Evolutionary conservation across 2,329 filamentous ascomycete species (phyloP).

Genomic region (Macrophomina tecta): DNA sequence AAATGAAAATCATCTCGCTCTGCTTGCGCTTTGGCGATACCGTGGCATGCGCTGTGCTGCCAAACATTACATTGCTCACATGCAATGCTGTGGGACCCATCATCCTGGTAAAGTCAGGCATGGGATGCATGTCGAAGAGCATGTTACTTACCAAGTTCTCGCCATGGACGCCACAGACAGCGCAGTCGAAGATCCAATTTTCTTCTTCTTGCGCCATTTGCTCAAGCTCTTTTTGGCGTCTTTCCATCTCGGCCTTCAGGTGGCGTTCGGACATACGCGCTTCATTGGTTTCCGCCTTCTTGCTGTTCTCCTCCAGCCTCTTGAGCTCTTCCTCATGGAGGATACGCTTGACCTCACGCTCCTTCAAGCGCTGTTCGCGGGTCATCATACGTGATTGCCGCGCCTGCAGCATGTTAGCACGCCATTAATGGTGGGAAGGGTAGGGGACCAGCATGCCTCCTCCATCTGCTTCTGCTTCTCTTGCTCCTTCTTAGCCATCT

Average conservation of each 20-base stretch:
- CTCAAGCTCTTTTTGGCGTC: slow-evolving; percentile 75
- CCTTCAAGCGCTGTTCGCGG: slow-evolving; percentile 82
- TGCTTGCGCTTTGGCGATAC: slow-evolving; percentile 77
- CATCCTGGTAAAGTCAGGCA: slow-evolving; percentile 63
- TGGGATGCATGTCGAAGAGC: slow-evolving; percentile 1
- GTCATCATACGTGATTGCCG: slow-evolving; percentile 81
- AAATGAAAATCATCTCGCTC: slow-evolving; percentile 89
- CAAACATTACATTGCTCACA: slow-evolving; percentile 95
- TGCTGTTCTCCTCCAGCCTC: slow-evolving; percentile 77
- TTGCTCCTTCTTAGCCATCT: slow-evolving; percentile 64
- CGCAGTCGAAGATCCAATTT: slow-evolving; percentile 93
- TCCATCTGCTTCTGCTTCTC: slow-evolving; percentile 69
- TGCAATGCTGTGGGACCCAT: slow-evolving; percentile 90
- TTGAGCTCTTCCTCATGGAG: slow-evolving; percentile 83
- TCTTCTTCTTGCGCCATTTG: slow-evolving; percentile 74
- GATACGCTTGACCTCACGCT: slow-evolving; percentile 83
- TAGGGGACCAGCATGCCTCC: slow-evolving; percentile 51
- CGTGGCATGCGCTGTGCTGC: slow-evolving; percentile 94
- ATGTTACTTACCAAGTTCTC: slow-evolving; percentile 66
- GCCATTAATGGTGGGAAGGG: background rate
- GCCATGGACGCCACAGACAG: slow-evolving; percentile 84
- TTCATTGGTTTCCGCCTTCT: slow-evolving; percentile 53
- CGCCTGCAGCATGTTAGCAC: slow-evolving; percentile 57
- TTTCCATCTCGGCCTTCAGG: slow-evolving; percentile 81
- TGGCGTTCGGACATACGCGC: slow-evolving; percentile 77